Evolutionary conservation across 1,139 yeast genomes (phyloP).

Genomic region (Entelexis paramagnoliae): DNA sequence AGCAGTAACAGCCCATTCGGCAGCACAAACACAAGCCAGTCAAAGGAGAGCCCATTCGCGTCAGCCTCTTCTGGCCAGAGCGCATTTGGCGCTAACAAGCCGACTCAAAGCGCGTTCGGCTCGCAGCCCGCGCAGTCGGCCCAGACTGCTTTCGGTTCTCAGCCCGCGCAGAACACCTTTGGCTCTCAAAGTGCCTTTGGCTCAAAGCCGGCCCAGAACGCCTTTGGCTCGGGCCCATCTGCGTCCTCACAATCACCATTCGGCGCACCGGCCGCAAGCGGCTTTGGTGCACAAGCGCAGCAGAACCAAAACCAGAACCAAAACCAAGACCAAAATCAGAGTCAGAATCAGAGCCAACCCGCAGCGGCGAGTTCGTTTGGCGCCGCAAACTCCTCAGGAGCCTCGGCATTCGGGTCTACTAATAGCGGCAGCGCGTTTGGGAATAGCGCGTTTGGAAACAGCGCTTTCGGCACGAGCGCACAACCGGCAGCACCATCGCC

Average conservation of each 20-base stretch:
- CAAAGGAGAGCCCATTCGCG: neutral
- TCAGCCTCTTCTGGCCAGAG: neutral
- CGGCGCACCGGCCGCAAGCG: neutral
- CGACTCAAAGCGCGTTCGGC: neutral
- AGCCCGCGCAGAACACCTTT: neutral
- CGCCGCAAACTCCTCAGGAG: neutral
- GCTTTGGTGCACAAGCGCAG: neutral
- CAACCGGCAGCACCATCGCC: slow-evolving; percentile 11
- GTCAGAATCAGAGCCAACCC: neutral
- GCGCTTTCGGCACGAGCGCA: neutral
- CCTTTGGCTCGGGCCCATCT: neutral
- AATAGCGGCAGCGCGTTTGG: too few species aligned
- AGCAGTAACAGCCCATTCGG: slow-evolving; percentile 3
- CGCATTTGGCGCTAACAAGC: neutral
- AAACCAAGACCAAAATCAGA: neutral
- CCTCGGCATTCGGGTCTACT: neutral
- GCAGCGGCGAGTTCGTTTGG: neutral
- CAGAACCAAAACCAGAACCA: neutral
- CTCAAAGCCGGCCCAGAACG: neutral
- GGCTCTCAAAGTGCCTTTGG: neutral
- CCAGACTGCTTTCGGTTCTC: neutral
- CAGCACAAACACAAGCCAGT: neutral
- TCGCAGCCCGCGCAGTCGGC: neutral
- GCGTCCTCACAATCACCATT: neutral
- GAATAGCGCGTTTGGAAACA: too few species aligned